Evolutionary conservation across 495 filamentous ascomycete genomes (phyloP), one percentile per base, ranked within the genome.

Genomic region (Acidiella bohemica): DNA sequence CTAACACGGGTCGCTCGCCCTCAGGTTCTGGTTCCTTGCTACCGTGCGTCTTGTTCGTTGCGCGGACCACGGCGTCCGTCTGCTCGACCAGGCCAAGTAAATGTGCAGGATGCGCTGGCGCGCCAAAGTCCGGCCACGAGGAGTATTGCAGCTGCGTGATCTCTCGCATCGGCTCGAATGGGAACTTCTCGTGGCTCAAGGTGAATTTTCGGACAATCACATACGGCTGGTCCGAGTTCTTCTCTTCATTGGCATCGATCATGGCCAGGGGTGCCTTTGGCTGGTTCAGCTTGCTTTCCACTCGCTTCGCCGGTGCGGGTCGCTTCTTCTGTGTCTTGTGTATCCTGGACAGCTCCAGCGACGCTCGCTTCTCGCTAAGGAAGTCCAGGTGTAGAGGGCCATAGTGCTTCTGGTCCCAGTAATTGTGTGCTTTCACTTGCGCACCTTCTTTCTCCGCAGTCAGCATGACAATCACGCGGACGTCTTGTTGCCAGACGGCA

Each of bases 381-480:
- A 68, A 64, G 32, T 80, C 81, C 19, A 97, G 70, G 55, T 71
- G 74, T 34, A 94, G 71, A 16, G 76, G 67, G 1, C 92, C 90
- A 55, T 90, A 95, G 40, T 78, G 70, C 33, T 72, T 73, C n/a
- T 68, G 71, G 24, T 74, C 64, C 90, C 90, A 97, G 57, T 93
- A 97, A 1, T 80, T 79, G 55, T 97, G 86, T 42, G 87, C 90
- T 59, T 96, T 97, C 13, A 88, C 66, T 51, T 94, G 92, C 6
- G 92, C 88, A 19, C 90, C 82, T 65, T 97, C 90, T 18, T 77
- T 66, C 57, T 97, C 90, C n/a, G 90, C 88, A 3, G 90, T 96
- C 40, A 97, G 67, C 71, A 94, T 94, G 45, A 97, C 87, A 39
- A 97, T 74, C 21, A 96, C 81, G 38, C 86, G 77, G 18, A 92